These are phyloP conservation scores for Exophiala viscosa DNA, from an alignment of 2,329 filamentous ascomycete genomes.

Conservation along the genomic window DNA sequence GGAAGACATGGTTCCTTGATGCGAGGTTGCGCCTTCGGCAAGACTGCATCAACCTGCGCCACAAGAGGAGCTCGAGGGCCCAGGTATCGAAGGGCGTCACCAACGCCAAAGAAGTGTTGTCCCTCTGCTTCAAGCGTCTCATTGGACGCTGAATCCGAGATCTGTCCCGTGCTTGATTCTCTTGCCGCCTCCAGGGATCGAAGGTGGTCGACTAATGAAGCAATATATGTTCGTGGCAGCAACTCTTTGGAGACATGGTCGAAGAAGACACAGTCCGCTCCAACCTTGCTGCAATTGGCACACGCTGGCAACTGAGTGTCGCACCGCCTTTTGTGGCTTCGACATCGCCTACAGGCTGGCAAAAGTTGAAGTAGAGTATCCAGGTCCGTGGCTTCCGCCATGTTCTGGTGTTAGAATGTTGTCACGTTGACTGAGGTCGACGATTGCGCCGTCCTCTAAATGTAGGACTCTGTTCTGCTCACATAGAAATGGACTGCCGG, in stretches of 20 bases:
- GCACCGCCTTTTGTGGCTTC: slow-evolving; percentile 2
- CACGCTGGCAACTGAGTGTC: slow-evolving; percentile 6
- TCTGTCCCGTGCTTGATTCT: not conserved
- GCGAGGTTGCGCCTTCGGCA: no score
- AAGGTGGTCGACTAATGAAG: slow-evolving; percentile 5
- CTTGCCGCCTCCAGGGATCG: not conserved
- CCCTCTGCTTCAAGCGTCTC: not conserved
- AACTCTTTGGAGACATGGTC: slow-evolving; percentile 8
- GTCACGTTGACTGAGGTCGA: not conserved
- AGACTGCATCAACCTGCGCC: no score
- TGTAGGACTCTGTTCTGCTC: no score
- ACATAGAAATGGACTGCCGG: no score
- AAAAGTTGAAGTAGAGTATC: slow-evolving; percentile 1
- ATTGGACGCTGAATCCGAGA: not conserved
- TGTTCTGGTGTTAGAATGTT: not conserved
- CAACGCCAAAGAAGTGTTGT: slow-evolving; percentile 1
- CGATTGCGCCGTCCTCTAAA: no score
- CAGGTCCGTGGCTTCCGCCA: slow-evolving; percentile 1
- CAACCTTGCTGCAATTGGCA: slow-evolving; percentile 7
- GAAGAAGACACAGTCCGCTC: slow-evolving; percentile 7
- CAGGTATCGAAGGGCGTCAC: slow-evolving; percentile 1
- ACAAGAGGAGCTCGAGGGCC: not conserved
- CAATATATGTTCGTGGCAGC: slow-evolving; percentile 6
- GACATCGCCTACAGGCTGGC: slow-evolving; percentile 4
- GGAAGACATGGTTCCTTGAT: not conserved